Base-by-base conservation (phyloP, 345 rosid genomes). In the Populus nigra region DNA sequence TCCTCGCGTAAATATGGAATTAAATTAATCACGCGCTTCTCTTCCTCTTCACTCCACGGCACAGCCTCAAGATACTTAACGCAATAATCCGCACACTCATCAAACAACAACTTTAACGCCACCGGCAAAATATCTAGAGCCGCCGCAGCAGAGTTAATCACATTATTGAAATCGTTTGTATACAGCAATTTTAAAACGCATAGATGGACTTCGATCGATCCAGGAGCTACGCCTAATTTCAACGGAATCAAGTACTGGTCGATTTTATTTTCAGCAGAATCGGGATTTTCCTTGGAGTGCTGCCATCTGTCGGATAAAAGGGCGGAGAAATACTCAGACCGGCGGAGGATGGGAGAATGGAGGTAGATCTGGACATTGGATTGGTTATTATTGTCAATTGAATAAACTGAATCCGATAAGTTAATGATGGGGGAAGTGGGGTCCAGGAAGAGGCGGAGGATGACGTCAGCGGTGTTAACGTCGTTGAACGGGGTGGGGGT, bases 41-140 rank as follows among this genome's bases (percentile, higher is more conserved):
- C 95, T 43, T 89, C 95, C 53, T 87, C 95, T 47, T 89, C 90
- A 47, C 82, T 86, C 95, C 95, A 91, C n/a, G 95, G 93, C 36
- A 89, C 91, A 45, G 89, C 90, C 77, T 91, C 93, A 2, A 91
- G 85, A 82, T 85, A 89, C 36, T 62, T 80, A 13, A 91, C 84
- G 73, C 90, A 88, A 31, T 76, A 73, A 29, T 70, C 80, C n/a
- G 89, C 83, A 76, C 88, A 86, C 63, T 88, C 93, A 65, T 91
- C 95, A 81, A 89, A 91, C 23, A 91, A 83, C 12, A 91, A 76
- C 61, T 88, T 87, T 25, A 89, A 83, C 2, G 93, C 93, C 47
- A 87, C 87, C 0, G 90, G 93, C 23, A 91, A 85, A 67, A 89
- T 74, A 73, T 89, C 91, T 20, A 91, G 88, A 7, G 95, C 95